Percentiles rank a stretch among this genome's conserved stretches.
Evolutionary conservation across 2,329 filamentous ascomycete species (phyloP).

Genomic region (Verticillium nubilum): DNA sequence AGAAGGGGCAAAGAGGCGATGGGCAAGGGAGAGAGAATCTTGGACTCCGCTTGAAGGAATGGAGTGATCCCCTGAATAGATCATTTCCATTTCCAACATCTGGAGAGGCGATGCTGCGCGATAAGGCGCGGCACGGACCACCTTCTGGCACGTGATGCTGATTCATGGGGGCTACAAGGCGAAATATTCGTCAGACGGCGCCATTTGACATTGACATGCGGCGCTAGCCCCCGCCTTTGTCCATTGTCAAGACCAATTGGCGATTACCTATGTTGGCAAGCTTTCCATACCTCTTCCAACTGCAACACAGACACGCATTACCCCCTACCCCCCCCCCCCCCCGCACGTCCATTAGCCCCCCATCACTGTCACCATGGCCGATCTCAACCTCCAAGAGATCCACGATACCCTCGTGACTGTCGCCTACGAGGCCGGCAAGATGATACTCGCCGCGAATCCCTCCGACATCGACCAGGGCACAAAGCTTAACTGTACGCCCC

Average conservation of each 20-base stretch:
- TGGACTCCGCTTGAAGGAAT: background rate
- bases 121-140: background rate
- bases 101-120: background rate
- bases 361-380: slow-evolving; percentile 36
- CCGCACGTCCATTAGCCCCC: too few species aligned
- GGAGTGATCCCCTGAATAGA: background rate
- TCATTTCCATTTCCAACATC: background rate
- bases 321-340: too few species aligned
- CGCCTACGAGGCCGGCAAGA: slow-evolving; percentile 58
- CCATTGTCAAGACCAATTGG: too few species aligned
- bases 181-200: background rate
- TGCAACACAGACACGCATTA: too few species aligned
- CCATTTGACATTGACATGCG: background rate
- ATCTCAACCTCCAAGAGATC: slow-evolving; percentile 54
- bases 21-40: background rate
- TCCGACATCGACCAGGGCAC: slow-evolving; percentile 50
- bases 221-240: background rate
- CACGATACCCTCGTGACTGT: slow-evolving; percentile 55
- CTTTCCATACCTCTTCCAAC: background rate
- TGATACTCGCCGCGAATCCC: slow-evolving; percentile 58
- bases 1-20: background rate
- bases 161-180: background rate
- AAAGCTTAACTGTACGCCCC: slow-evolving; percentile 56
- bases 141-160: background rate
- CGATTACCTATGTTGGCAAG: too few species aligned